Base-by-base conservation (phyloP, 306 rosid species). In the Castanea mollissima region DNA sequence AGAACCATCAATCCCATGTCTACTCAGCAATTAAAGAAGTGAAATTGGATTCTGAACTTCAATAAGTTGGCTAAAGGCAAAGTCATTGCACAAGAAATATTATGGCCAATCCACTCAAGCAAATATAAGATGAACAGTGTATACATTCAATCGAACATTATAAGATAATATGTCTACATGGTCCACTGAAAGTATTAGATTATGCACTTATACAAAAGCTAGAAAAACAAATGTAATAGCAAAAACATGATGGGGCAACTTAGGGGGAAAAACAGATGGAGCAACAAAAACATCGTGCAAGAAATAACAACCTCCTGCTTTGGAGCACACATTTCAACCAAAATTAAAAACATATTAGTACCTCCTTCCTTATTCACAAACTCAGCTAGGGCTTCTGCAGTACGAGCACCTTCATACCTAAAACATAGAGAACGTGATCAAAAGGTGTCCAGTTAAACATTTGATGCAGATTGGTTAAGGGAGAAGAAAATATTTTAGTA, bases 371-470 rank as follows among this genome's bases (percentile, higher is more conserved):
- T 78, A 69, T 95, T 95, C 52, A 95, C 90, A 86, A 69, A 94
- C 63, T 88, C 94, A 27, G 82, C 82, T 72, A 95, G 97, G 79
- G 95, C 90, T 74, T 94, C 97, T 9, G 97, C 92, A 5, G 90
- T 82, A 23, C 93, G 94, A 20, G 89, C 86, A 15, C 97, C 97
- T 81, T 92, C 97, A 76, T 81, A 92, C 85, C 97, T 94, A 76
- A 78, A 56, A 21, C 80, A 82, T 67, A 67, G 25, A 63, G 59
- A 82, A 77, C 74, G 29, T 41, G n/a, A 55, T 88, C 58, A 83
- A 56, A 69, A 62, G 21, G 52, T 27, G 78, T 49, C 55, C 21
- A 55, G 58, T 32, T 58, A 34, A 41, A 41, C 46, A 41, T 41
- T 41, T 8, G 46, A 8, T 7, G 46, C 46, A 41, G 11, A 41